Percentiles rank a stretch among this genome's conserved stretches.
Conservation (phyloP, 73 alveolate genomes). For the Paramecium octaurelia region DNA sequence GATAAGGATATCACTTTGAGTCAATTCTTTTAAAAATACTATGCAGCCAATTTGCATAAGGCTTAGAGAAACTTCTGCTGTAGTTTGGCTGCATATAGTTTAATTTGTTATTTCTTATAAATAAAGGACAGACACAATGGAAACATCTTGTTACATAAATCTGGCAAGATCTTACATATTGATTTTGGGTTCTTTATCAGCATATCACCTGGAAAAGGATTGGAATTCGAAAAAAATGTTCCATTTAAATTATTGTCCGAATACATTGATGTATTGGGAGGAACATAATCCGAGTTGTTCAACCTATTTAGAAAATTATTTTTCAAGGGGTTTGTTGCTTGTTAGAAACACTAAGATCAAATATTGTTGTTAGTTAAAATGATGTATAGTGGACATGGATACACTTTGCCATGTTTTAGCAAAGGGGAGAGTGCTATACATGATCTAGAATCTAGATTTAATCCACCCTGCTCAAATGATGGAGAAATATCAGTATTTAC, state of each 20-base stretch:
- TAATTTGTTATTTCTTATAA: conserved; percentile 87
- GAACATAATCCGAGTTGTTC: conserved; percentile 68
- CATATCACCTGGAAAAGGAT: conserved; percentile 89
- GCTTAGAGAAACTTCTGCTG: conserved; percentile 79
- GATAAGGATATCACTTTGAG: conserved; percentile 58
- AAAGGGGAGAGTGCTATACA: conserved; percentile 65
- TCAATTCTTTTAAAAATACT: conserved; percentile 41
- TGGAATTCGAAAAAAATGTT: conserved; percentile 88
- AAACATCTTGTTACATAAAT: conserved; percentile 81
- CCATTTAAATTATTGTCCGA: conserved; percentile 96
- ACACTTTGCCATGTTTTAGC: conserved; percentile 89
- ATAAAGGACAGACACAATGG: conserved; percentile 95
- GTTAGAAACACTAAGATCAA: conserved; percentile 84
- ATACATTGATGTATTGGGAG: conserved; percentile 90
- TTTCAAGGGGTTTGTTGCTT: conserved; percentile 66
- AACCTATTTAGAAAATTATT: conserved; percentile 59
- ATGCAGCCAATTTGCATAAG: conserved; percentile 23
- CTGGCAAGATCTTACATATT: conserved; percentile 89
- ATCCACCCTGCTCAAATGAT: conserved; percentile 56
- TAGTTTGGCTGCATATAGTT: conserved; percentile 86
- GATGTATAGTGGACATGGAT: conserved; percentile 89
- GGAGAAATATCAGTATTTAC: conserved; percentile 57
- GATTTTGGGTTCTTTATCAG: conserved; percentile 93
- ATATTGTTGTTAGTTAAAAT: conserved; percentile 90
- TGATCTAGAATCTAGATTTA: conserved; percentile 51